Base-by-base conservation (phyloP, 768 basidiomycete species). In the Tephrocybe sp. region DNA sequence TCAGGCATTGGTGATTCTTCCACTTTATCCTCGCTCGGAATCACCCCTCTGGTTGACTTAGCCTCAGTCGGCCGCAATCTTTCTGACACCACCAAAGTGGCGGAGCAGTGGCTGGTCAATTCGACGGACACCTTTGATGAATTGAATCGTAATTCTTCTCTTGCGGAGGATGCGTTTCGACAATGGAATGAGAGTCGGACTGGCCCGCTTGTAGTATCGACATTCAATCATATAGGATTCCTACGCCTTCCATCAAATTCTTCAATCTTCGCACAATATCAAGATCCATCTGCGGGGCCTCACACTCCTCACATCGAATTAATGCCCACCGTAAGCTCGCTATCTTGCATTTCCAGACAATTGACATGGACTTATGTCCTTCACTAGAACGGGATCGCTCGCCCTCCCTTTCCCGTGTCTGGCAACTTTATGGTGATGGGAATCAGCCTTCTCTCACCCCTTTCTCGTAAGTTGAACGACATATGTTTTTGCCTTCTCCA, bases 21-120 rank as follows among this genome's bases (percentile, higher is more conserved):
- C 44, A 45, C 15, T 34, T 40, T 33, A 14, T 46, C 24, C 8
- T 21, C 12, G n/a, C 38, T 39, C 18, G 38, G 38, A 3, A 39
- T 39, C 20, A 39, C 7, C 3, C 38, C 38, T 39, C 38, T 39
- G 3, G 38, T 39, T 4, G 18, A 39, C 18, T n/a, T 39, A 12
- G 6, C 38, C 9, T 50, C 48, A 18, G 48, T 50, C 12, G 48
- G 48, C 7, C 28, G 28, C 11, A 30, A 30, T 21, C 34, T 68
- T 3, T 56, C 62, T 18, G 66, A 65, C 45, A 68, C 68, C 28
- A 57, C 68, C 2, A 50, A 58, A 2, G 43, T 57, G n/a, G 21
- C 43, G 32, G 51, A 49, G 28, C 38, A 57, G 12, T 71, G 61
- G 57, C 36, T 51, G 9, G 65, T 65, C 12, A 68, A 67, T 39